Evolutionary conservation across 1,139 yeast species (phyloP), one percentile per base, ranked within the genome.

Genomic region (Hemisphaericaspora xylanilytica): DNA sequence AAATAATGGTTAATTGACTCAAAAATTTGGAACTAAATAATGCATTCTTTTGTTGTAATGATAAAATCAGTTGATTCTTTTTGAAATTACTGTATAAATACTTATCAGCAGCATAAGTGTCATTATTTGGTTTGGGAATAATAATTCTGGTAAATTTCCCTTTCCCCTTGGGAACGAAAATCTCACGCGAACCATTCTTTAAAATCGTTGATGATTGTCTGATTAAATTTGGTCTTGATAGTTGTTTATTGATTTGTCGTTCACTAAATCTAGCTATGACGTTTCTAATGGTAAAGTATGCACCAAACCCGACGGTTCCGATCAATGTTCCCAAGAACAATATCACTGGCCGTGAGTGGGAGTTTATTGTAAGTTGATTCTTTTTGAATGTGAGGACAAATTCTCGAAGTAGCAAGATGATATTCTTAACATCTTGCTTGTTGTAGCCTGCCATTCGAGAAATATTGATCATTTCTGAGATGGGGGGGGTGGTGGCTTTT

Each of bases 1-100:
- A 85, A 32, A 90, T 77, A 25, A 90, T 87, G 26, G 71, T 65
- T 47, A 88, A 67, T 63, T 89, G 95, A 46, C 79, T 78, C 46
- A 87, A 63, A 52, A 88, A 87, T 52, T 75, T 76, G 28, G 88
- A 81, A 56, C 83, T 79, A 47, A 83, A 69, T 11, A 79, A 48
- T 11, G 37, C 35, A 6, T 49, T 48, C 21, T 58, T 58, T 46
- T 58, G 70, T 45, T 56, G 66, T 39, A 54, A 63, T 49, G 49
- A 55, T 43, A 60, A 60, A 37, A 61, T 45, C 40, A 54, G 57
- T 50, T 68, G 71, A 39, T 68, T 71, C 36, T 69, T 61, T 37
- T 63, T 53, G 40, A 75, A 75, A 48, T 73, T 74, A 49, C 81
- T 74, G 53, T 83, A 82, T 33, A 78, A 58, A 42, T 82, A 71